Conservation (phyloP, 2,329 filamentous ascomycete genomes). For the Monosporascus sp. region DNA sequence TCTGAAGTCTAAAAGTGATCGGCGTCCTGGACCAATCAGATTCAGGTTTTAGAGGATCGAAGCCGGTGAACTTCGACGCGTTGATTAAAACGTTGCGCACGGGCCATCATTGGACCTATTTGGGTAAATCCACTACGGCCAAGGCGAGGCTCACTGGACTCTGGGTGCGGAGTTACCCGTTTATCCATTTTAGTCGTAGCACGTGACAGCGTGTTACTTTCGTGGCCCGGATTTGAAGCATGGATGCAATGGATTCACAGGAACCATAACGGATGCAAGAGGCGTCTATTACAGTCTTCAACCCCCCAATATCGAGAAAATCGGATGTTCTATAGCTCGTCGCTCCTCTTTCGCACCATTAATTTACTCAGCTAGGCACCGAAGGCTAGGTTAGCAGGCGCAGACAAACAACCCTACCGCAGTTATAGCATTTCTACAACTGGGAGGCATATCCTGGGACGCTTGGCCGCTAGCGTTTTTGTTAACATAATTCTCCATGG, state of each 20-base stretch:
- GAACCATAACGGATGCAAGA: no score
- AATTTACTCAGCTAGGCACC: no score
- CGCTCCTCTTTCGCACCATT: not conserved
- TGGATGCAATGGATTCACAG: no score
- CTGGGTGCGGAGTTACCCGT: no score
- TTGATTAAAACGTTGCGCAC: not conserved
- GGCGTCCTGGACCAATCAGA: not conserved
- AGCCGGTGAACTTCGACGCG: not conserved
- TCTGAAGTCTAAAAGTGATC: not conserved
- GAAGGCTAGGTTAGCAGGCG: no score
- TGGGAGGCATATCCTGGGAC: not conserved
- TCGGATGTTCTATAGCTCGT: not conserved
- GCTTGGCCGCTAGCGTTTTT: not conserved
- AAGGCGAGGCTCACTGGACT: not conserved
- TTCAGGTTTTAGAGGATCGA: not conserved
- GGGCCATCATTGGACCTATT: not conserved
- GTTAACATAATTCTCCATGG: conserved; percentile 12
- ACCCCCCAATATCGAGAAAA: no score
- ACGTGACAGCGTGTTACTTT: conserved; percentile 11
- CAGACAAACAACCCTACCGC: no score
- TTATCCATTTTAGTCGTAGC: not conserved
- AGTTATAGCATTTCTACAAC: not conserved
- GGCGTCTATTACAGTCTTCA: no score
- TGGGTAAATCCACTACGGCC: not conserved
- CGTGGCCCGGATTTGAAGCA: not conserved